Evolutionary conservation across 306 rosid genomes (phyloP).

Genomic region (Crotalaria pallida): DNA sequence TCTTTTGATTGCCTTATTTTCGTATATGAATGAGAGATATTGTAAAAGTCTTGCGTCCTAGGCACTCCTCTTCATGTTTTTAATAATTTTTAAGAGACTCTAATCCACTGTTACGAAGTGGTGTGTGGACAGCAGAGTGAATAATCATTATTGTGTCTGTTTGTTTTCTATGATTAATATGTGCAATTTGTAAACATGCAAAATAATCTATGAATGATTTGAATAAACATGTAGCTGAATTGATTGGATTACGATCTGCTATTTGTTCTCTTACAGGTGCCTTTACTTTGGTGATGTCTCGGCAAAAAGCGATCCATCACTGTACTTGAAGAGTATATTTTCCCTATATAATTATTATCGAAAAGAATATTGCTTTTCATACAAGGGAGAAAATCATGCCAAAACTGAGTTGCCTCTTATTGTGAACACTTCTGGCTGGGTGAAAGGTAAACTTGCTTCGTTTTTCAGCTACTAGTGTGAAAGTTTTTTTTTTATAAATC

Average conservation of each 20-base stretch:
- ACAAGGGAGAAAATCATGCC: constrained; percentile 27
- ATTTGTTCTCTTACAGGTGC: constrained; percentile 41
- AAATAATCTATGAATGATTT: neutral
- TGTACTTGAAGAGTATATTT: constrained; percentile 43
- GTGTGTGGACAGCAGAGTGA: neutral
- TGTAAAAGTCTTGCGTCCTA: neutral
- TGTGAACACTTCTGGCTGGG: constrained; percentile 94
- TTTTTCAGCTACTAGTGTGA: neutral
- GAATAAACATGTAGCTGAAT: constrained; percentile 2
- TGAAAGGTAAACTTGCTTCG: constrained; percentile 57
- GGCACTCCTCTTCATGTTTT: neutral
- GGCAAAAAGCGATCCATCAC: constrained; percentile 62
- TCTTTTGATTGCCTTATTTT: too few relatives aligned
- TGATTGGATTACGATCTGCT: constrained; percentile 13
- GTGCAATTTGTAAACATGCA: neutral
- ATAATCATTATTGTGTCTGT: neutral
- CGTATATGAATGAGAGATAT: neutral
- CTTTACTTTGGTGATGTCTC: constrained; percentile 87
- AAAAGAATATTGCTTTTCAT: constrained; percentile 35
- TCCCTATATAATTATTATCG: constrained; percentile 56
- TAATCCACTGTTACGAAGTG: neutral
- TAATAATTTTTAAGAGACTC: neutral
- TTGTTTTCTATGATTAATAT: neutral
- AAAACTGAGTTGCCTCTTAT: constrained; percentile 63
- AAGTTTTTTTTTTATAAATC: neutral